phyloP scores from a whole-genome alignment of 2,329 filamentous ascomycete species.

The Raffaelea albimanens region DNA sequence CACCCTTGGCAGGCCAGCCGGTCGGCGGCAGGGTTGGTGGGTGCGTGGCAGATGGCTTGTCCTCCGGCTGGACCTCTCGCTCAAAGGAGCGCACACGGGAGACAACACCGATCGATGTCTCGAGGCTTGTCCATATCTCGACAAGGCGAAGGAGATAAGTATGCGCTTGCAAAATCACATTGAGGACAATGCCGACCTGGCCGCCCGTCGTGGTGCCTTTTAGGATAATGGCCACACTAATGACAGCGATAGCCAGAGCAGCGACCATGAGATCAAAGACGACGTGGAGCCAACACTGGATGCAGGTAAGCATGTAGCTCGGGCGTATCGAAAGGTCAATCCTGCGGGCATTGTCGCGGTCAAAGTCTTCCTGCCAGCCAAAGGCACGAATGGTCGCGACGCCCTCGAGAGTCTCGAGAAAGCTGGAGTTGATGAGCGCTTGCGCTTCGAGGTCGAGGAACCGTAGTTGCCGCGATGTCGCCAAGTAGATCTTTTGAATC shows the following conservation, averaged over 20 bases:
- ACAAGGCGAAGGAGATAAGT: slow-evolving; percentile 24
- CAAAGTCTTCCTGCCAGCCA: slow-evolving; percentile 26
- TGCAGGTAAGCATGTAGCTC: slow-evolving; percentile 37
- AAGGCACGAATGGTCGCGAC: slow-evolving; percentile 38
- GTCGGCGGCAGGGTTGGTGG: not conserved
- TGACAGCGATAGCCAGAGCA: slow-evolving; percentile 28
- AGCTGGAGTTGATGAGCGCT: slow-evolving; percentile 32
- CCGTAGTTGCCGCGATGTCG: slow-evolving; percentile 46
- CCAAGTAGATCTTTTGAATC: slow-evolving; percentile 41
- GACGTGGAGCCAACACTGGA: slow-evolving; percentile 43
- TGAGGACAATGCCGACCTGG: slow-evolving; percentile 24
- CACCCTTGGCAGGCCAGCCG: slow-evolving; percentile 20
- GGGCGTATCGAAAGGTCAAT: slow-evolving; percentile 38
- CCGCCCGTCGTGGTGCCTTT: no score
- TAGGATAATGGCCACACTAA: slow-evolving; percentile 20
- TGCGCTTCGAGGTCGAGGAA: slow-evolving; percentile 45
- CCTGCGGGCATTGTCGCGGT: slow-evolving; percentile 13
- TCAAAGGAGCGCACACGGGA: slow-evolving; percentile 11
- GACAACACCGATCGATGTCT: slow-evolving; percentile 25
- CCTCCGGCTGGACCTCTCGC: no score
- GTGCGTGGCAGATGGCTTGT: slow-evolving; percentile 8
- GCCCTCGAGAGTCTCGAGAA: slow-evolving; percentile 32
- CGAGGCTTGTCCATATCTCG: slow-evolving; percentile 22
- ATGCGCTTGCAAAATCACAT: slow-evolving; percentile 24
- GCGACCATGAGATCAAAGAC: slow-evolving; percentile 41